Conservation (phyloP, 768 basidiomycete genomes). For the Leccinum uliginosum region DNA sequence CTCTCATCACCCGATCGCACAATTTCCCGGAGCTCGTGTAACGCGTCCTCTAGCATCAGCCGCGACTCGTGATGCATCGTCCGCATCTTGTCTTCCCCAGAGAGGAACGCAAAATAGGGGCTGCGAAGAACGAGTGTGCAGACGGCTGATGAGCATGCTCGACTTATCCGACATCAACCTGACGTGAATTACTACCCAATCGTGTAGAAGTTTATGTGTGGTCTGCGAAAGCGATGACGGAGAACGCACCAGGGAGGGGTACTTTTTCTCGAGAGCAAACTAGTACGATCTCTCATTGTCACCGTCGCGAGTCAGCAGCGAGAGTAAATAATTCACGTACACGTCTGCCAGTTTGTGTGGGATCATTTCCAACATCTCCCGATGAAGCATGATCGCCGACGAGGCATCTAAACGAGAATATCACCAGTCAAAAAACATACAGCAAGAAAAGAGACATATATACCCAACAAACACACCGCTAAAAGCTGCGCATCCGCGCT, state of each 20-base stretch:
- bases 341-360: conserved; percentile 57
- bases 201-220: conserved; percentile 50
- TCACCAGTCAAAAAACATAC: neutral
- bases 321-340: conserved; percentile 55
- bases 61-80: conserved; percentile 68
- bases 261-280: conserved; percentile 51
- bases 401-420: conserved; percentile 53
- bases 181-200: conserved; percentile 85
- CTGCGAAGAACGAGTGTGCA: conserved; percentile 46
- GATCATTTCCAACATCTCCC: conserved; percentile 84
- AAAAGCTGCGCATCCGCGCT: conserved; percentile 45
- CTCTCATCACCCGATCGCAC: conserved; percentile 73
- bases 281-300: conserved; percentile 53
- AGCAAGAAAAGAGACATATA: conserved; percentile 4
- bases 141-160: conserved; percentile 79
- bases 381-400: conserved; percentile 70
- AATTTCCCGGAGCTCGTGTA: conserved; percentile 73
- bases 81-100: conserved; percentile 73
- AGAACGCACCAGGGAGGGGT: conserved; percentile 31
- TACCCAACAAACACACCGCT: conserved; percentile 63
- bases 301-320: conserved; percentile 15
- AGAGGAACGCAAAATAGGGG: conserved; percentile 89
- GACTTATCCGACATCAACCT: conserved; percentile 78
- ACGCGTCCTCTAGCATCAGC: conserved; percentile 70
- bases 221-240: conserved; percentile 38